phyloP scores from a whole-genome alignment of 768 basidiomycete genomes.

The Hortiboletus campestris region DNA sequence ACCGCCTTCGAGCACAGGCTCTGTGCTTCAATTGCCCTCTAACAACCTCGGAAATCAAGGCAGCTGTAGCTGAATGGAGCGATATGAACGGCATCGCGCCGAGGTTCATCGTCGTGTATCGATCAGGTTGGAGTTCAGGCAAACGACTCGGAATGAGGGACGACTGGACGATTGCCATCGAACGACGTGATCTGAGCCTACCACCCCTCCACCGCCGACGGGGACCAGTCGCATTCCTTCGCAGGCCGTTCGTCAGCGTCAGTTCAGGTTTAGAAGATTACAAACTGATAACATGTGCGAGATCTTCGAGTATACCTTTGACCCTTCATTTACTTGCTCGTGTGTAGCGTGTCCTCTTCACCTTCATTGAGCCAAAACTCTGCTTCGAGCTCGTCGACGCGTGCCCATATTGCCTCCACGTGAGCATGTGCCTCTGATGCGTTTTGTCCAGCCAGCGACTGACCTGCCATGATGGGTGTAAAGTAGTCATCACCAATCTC shows the following conservation, averaged over 20 bases:
- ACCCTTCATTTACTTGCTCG: background rate
- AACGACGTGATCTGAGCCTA: no score
- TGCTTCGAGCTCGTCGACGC: constrained; percentile 59
- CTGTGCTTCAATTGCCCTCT: no score
- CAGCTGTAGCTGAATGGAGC: no score
- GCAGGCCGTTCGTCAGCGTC: background rate
- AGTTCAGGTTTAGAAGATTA: background rate
- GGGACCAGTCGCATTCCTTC: no score
- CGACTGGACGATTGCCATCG: no score
- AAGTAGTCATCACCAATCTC: constrained; percentile 38
- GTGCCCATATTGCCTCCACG: constrained; percentile 53
- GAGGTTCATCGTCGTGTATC: no score
- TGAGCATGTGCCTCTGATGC: constrained; percentile 19
- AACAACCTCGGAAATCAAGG: no score
- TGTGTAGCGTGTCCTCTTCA: constrained; percentile 28
- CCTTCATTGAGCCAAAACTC: constrained; percentile 56
- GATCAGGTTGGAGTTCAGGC: no score
- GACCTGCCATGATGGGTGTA: constrained; percentile 35
- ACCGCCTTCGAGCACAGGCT: no score
- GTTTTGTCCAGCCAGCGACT: constrained; percentile 16
- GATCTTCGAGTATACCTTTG: background rate
- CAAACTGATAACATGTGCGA: background rate
- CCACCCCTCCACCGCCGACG: no score
- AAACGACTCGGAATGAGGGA: no score
- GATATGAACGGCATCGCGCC: no score